phyloP scores from a whole-genome alignment of 345 rosid species.

The Heritiera fomes region DNA sequence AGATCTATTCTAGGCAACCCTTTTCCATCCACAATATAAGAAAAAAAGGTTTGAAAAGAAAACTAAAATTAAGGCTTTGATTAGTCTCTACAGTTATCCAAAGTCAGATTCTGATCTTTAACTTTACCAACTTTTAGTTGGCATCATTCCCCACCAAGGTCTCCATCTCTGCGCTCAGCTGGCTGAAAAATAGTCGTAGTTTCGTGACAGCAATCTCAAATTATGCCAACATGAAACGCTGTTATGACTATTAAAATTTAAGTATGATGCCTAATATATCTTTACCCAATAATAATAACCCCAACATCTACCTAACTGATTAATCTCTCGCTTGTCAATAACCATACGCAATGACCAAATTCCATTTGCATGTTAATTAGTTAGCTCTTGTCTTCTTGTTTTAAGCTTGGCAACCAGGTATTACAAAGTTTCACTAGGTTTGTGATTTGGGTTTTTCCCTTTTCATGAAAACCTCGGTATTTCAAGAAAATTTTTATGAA shows the following conservation, averaged over 20 bases:
- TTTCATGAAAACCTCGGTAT: no score
- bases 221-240: no score
- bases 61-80: neutral
- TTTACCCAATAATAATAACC: neutral
- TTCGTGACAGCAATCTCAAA: no score
- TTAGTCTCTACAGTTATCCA: neutral
- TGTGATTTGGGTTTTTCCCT: neutral
- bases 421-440: neutral
- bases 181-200: neutral
- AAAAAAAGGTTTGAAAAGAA: neutral
- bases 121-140: neutral
- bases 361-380: neutral
- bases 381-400: neutral
- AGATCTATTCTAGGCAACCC: no score
- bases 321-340: neutral
- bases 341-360: neutral
- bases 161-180: neutral
- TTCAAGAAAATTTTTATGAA: no score
- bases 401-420: neutral
- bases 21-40: no score
- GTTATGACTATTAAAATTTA: neutral
- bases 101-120: neutral
- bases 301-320: slow-evolving; percentile 2
- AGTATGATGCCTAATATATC: neutral
- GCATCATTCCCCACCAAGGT: neutral